Evolutionary conservation across 345 rosid species (phyloP), one percentile per base, ranked within the genome.

Genomic region (Acer campestre): DNA sequence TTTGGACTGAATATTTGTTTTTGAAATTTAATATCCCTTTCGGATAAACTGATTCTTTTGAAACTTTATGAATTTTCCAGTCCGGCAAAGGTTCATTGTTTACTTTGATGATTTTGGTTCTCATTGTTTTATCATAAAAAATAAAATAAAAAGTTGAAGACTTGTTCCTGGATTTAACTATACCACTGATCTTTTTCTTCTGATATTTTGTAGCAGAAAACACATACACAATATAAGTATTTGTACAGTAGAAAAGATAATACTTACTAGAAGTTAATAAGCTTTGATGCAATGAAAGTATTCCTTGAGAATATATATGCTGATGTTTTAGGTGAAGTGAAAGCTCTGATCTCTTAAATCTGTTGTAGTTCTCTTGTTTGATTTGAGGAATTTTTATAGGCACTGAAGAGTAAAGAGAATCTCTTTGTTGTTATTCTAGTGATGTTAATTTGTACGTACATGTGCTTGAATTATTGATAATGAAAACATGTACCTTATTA

Each of bases 21-120:
- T 27, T 42, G 68, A 40, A 9, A 73, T 42, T 73, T 68, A 61
- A 73, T 23, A 73, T 42, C 42, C 68, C 62, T 22, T 53, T 40
- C 38, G 61, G 20, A 61, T 73, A 61, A 3, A 73, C 46, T 40
- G 44, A 35, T 7, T 42, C 6, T 61, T 61, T 73, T 25, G 55
- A 61, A 25, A 61, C 31, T 61, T 25, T 42, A 40, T 38, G 76
- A 46, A 73, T 53, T 7, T 44, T 27, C 76, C 68, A 42, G 10
- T 44, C n/a, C 58, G 46, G 42, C 11, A 20, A 0, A 61, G 44
- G 58, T 16, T 53, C 11, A 6, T 16, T 53, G 2, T 14, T 53
- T 9, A 3, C n/a, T 53, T 0, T 31, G 38, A 63, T 35, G 4
- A 46, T 14, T 10, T 46, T 46, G 3, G 10, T 9, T 9, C 49